Percentiles rank a stretch among this genome's conserved stretches.
Evolutionary conservation across 805 yeast genomes (phyloP).

Genomic region (Yamadazyma sp.): DNA sequence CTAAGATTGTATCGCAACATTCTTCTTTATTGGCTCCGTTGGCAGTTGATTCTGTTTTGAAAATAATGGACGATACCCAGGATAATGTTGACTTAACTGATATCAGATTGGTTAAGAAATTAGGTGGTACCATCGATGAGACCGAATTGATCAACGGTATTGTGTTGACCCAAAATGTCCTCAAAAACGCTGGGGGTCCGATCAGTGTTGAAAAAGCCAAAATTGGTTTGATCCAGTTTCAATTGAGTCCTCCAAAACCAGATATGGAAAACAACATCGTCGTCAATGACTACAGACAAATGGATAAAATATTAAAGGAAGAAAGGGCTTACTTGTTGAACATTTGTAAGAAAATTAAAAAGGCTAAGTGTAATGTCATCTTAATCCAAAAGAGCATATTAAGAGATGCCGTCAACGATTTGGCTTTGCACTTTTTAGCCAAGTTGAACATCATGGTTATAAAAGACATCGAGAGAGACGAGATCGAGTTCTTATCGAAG

Average conservation of each 20-base stretch:
- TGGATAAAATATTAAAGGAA: slow-evolving; percentile 97
- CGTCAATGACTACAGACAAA: slow-evolving; percentile 96
- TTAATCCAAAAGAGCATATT: slow-evolving; percentile 89
- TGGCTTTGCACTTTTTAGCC: slow-evolving; percentile 91
- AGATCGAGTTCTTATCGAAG: slow-evolving; percentile 82
- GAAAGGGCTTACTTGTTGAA: slow-evolving; percentile 94
- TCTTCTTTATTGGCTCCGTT: slow-evolving; percentile 84
- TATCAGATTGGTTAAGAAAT: slow-evolving; percentile 86
- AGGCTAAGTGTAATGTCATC: slow-evolving; percentile 92
- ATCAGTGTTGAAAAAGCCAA: slow-evolving; percentile 90
- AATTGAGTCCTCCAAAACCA: slow-evolving; percentile 94
- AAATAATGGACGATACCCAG: slow-evolving; percentile 60
- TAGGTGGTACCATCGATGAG: slow-evolving; percentile 97
- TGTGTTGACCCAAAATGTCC: slow-evolving; percentile 85
- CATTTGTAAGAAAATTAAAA: slow-evolving; percentile 93
- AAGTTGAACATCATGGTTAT: slow-evolving; percentile 92
- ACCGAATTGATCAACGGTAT: slow-evolving; percentile 92
- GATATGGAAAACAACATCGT: slow-evolving; percentile 97
- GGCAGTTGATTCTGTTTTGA: slow-evolving; percentile 90
- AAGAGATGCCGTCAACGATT: slow-evolving; percentile 91
- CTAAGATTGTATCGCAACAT: slow-evolving; percentile 94
- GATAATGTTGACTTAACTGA: slow-evolving; percentile 81
- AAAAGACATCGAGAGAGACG: slow-evolving; percentile 94
- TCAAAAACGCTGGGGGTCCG: slow-evolving; percentile 94
- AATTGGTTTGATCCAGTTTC: slow-evolving; percentile 89